Conservation (phyloP, 2,329 filamentous ascomycete species). For the Juglanconis oblonga region DNA sequence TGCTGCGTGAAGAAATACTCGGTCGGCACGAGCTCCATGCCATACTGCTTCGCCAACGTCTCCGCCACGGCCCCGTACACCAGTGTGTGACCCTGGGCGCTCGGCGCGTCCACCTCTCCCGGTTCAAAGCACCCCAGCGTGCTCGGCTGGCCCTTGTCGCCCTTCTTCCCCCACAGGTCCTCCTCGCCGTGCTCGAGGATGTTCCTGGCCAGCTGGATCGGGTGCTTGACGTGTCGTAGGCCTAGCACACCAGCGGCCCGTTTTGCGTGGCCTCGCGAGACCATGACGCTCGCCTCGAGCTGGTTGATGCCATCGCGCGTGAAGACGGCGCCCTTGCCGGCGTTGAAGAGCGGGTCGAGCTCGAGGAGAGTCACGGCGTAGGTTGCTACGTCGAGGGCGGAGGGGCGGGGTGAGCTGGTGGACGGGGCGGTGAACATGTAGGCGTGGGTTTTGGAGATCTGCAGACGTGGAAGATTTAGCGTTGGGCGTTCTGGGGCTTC, state of each 20-base stretch:
- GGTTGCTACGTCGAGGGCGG: slow-evolving; percentile 70
- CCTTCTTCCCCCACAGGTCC: slow-evolving; percentile 44
- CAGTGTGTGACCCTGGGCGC: slow-evolving; percentile 68
- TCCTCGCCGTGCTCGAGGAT: slow-evolving; percentile 66
- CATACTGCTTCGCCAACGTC: slow-evolving; percentile 63
- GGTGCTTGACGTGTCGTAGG: slow-evolving; percentile 72
- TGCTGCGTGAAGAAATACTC: slow-evolving; percentile 76
- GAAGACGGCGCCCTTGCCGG: slow-evolving; percentile 80
- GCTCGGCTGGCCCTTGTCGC: slow-evolving; percentile 22
- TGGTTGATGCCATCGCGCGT: slow-evolving; percentile 80
- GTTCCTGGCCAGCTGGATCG: slow-evolving; percentile 69
- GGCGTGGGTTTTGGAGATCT: slow-evolving; percentile 43
- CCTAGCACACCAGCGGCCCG: slow-evolving; percentile 76
- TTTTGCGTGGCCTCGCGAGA: slow-evolving; percentile 69
- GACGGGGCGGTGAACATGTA: slow-evolving; percentile 43
- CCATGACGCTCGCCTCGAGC: slow-evolving; percentile 85
- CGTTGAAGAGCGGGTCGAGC: slow-evolving; percentile 80
- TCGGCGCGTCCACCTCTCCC: slow-evolving; percentile 40
- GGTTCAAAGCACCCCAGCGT: slow-evolving; percentile 17
- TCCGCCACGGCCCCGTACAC: slow-evolving; percentile 68
- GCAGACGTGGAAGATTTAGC: not conserved
- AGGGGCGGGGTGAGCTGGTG: slow-evolving; percentile 33
- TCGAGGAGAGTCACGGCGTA: slow-evolving; percentile 75
- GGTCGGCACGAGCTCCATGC: slow-evolving; percentile 65
- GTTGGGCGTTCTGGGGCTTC: not conserved